phyloP scores from a whole-genome alignment of 1,284 basidiomycete species.

The Phenoliferia sp. region DNA sequence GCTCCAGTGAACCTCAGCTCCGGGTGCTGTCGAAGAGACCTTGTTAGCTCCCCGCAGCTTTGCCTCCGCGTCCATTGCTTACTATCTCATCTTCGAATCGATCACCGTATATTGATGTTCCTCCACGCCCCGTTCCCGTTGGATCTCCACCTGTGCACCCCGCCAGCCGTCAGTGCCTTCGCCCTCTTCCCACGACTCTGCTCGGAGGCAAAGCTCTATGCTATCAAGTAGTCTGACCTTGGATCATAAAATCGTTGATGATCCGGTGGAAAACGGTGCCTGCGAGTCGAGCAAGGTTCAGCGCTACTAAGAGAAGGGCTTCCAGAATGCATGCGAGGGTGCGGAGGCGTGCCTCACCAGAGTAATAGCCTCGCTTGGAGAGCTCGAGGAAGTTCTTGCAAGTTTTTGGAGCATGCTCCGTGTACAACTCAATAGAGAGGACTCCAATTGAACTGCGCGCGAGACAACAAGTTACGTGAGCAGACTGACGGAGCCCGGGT shows the following conservation, averaged over 20 bases:
- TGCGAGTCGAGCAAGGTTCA: conserved; percentile 54
- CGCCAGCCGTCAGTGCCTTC: background rate
- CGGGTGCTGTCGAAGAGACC: conserved; percentile 48
- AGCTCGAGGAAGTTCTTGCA: conserved; percentile 89
- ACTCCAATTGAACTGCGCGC: conserved; percentile 56
- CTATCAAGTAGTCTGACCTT: conserved; percentile 54
- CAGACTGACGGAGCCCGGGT: background rate
- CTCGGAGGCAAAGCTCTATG: background rate
- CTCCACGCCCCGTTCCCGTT: conserved; percentile 89
- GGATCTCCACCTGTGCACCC: conserved; percentile 60
- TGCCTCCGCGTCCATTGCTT: background rate
- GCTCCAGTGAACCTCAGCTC: conserved; percentile 91
- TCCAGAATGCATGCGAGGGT: background rate
- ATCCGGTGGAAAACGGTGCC: conserved; percentile 82
- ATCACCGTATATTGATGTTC: conserved; percentile 86
- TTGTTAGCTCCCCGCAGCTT: background rate
- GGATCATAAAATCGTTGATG: conserved; percentile 91
- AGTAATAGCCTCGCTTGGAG: conserved; percentile 60
- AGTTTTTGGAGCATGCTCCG: conserved; percentile 87
- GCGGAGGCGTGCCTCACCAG: conserved; percentile 2
- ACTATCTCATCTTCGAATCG: conserved; percentile 57
- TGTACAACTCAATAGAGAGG: conserved; percentile 82
- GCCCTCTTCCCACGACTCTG: background rate
- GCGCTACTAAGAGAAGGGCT: too few species aligned
- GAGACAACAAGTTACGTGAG: conserved; percentile 26